Base-by-base conservation (phyloP, 306 rosid genomes). In the Erythrophleum fordii region DNA sequence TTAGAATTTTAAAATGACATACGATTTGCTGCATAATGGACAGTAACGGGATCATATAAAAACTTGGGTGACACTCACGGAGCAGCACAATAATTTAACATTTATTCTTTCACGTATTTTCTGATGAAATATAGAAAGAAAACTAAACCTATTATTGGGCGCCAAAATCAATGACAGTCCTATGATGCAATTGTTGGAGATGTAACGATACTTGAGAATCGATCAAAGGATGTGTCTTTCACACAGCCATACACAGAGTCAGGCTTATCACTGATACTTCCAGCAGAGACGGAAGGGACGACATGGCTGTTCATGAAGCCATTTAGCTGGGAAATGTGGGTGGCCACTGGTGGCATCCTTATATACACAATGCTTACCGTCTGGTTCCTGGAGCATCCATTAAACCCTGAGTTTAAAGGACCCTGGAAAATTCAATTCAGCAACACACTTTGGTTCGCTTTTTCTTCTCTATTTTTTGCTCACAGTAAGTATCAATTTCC, bases 171-270 rank as follows among this genome's bases (percentile, higher is more conserved):
- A 66, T 16, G 35, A 56, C 87, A 88, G 91, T 37, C 85, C 20
- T 58, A 59, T 20, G 91, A 90, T 82, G 97, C 82, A 62, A 80
- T 48, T 23, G 88, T 90, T 77, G 97, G 89, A 23, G 97, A 92
- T 66, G 14, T 92, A 29, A 92, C 97, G 14, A 84, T 92, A 77
- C 86, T 89, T 9, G 80, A 87, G 0, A 18, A 69, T 0, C 75
- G 94, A 82, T 18, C 77, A 35, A 80, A 72, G 31, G 0, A 52
- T 6, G 91, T 90, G 25, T 85, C 77, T 5, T 92, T 90, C 84
- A 92, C 92, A 46, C 97, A 88, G 69, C 94, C 94, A 8, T 92
- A 87, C 76, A 76, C 84, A 0, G 92, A 84, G 60, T 90, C 97
- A 14, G 88, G 91, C 31, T 71, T 92, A 76, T 74, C 90, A 23